Evolutionary conservation across 108 stramenopile species (phyloP).

Genomic region (Fistulifera solaris): DNA sequence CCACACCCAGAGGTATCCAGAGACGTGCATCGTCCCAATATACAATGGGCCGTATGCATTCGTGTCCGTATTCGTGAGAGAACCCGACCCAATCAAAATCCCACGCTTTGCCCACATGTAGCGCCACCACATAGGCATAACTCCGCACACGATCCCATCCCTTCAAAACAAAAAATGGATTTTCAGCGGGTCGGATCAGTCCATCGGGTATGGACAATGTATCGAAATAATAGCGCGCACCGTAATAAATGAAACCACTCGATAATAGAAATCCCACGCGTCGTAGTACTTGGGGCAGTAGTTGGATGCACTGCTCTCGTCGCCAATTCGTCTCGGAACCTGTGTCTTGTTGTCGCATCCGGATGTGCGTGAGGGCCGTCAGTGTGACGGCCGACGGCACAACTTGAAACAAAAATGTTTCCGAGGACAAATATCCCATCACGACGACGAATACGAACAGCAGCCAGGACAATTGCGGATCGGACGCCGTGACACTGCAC

Average conservation of each 20-base stretch:
- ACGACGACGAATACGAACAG: conserved; percentile 21
- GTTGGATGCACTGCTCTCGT: not conserved
- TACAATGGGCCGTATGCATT: conserved; percentile 53
- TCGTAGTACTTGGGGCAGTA: conserved; percentile 16
- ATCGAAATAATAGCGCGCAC: conserved; percentile 37
- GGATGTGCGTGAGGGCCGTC: conserved; percentile 32
- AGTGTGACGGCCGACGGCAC: conserved; percentile 52
- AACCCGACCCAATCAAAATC: conserved; percentile 55
- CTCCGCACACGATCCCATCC: conserved; percentile 38
- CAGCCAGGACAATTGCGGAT: conserved; percentile 16
- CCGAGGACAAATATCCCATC: conserved; percentile 47
- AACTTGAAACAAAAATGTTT: conserved; percentile 67
- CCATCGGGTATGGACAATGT: conserved; percentile 62
- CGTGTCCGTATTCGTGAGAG: conserved; percentile 77
- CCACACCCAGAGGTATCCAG: conserved; percentile 22
- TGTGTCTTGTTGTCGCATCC: not conserved
- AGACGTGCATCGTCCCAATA: conserved; percentile 45
- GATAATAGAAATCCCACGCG: conserved; percentile 35
- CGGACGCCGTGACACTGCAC: conserved; percentile 22
- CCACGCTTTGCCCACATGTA: conserved; percentile 37
- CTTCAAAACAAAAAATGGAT: conserved; percentile 55
- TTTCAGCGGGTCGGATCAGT: conserved; percentile 77
- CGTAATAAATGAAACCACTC: conserved; percentile 27
- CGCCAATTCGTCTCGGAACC: not conserved
- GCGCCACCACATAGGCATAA: conserved; percentile 50